Evolutionary conservation across 164 flowering plant species (phyloP), one percentile per base, ranked within the genome.

Genomic region (Kalanchoe fedtschenkoi): DNA sequence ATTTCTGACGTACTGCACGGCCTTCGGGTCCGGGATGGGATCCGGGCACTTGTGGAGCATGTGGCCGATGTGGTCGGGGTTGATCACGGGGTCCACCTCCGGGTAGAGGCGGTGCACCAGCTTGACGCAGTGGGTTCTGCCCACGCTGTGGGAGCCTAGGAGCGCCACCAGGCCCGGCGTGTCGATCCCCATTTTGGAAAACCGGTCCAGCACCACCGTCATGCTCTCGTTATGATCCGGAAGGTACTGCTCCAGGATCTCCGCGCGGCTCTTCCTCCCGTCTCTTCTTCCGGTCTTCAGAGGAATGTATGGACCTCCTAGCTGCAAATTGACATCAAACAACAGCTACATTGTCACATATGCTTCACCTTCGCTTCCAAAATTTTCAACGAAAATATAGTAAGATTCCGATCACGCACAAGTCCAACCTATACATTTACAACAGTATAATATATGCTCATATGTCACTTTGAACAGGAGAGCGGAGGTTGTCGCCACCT

Each of bases 181-280:
- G 82, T 93, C 80, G 62, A 93, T 83, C 33, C 96, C 98, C 62
- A 93, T 88, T 73, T 80, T 72, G 2, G 71, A 75, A 72, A 93
- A 93, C 65, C 83, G 81, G 5, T 86, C 95, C 51, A 93, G 95
- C 34, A 90, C 98, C 21, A 79, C 82, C n/a, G 85, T 76, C 68
- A 93, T 81, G 84, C 90, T 86, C 70, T 93, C 98, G 57, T 93
- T 93, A 83, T 93, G 98, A 71, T 93, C 98, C 1, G 97, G 98
- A 6, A 93, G 91, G 73, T 83, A 84, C 57, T 88, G 71, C 71
- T 90, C 98, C 6, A 93, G 66, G 9, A 90, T 62, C 19, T 85
- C 90, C 16, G 95, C 91, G 64, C 98, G 74, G 84, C 97, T 93
- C 71, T 65, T 93, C 68, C 97, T 82, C 0, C 97, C 96, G 76